Conservation (phyloP, 257 asterid genomes). For the Jaltomata sinuosa region DNA sequence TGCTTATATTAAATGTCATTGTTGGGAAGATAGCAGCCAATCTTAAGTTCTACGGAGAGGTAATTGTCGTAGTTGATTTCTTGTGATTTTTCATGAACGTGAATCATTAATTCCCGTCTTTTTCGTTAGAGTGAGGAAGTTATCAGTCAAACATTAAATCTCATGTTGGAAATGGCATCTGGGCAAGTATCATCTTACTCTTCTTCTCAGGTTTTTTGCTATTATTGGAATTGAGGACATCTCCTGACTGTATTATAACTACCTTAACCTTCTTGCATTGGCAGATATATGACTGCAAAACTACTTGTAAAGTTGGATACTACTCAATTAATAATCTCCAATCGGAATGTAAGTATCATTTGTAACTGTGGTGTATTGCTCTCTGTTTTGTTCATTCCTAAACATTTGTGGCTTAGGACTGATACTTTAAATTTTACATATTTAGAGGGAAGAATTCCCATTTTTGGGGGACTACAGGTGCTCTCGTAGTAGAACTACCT, state of each 20-base stretch:
- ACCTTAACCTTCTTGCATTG: conserved; percentile 1
- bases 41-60: conserved; percentile 91
- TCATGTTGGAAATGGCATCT: conserved; percentile 92
- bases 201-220: background rate
- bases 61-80: conserved; percentile 10
- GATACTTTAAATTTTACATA: background rate
- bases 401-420: background rate
- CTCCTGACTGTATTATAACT: background rate
- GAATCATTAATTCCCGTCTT: conserved; percentile 1
- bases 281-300: conserved; percentile 94
- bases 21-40: conserved; percentile 84
- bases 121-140: conserved; percentile 73
- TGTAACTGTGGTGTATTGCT: background rate
- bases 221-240: background rate
- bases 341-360: conserved; percentile 61
- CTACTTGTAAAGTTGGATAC: conserved; percentile 93
- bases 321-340: conserved; percentile 72
- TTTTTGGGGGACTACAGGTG: conserved; percentile 78
- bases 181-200: conserved; percentile 49
- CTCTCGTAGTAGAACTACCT: conserved; percentile 89
- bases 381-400: background rate
- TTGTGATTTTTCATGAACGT: background rate
- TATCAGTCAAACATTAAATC: conserved; percentile 77
- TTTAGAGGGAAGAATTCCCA: conserved; percentile 89
- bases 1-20: conserved; percentile 66